Evolutionary conservation across 202 grass and related monocot genomes (phyloP), one percentile per base, ranked within the genome.

Genomic region (Musa balbisiana): DNA sequence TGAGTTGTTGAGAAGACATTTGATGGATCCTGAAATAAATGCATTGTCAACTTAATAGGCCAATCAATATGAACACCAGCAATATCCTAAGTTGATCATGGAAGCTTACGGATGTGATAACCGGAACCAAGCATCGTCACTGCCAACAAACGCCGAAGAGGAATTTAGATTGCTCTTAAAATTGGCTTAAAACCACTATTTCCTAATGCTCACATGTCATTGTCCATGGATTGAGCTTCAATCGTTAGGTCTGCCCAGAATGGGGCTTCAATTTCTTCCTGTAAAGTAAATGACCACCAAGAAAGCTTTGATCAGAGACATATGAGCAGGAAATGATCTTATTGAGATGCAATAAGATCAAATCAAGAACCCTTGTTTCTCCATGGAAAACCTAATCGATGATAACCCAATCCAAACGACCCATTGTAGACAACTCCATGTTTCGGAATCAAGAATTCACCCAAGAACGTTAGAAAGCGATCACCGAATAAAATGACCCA

Each of bases 21-120:
- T 77, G 75, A 77, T 77, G 75, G n/a, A 77, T 25, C 75, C 75
- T 77, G 60, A 66, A 65, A 60, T 17, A 76, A 52, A 65, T 52
- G 59, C 43, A 51, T 33, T 19, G 9, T 11, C 23, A 53, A 53
- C 1, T 65, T 52, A 77, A 52, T 25, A 24, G 59, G 20, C 29
- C 6, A 77, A 27, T 53, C 10, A 19, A 53, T 21, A 65, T n/a
- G 49, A 65, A 51, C 17, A 58, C 17, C 8, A 29, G 0, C 13
- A 4, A 25, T 65, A 65, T 52, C 12, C 6, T 66, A 26, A 63
- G 21, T 66, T 15, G 11, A 64, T 66, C 11, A 52, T 3, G 19
- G 62, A 77, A 52, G 59, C 75, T 77, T 64, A 77, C 75, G 49
- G 55, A 77, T 77, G 75, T 8, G 75, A 26, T 53, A 49, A 49